These are phyloP conservation scores for Trichaptum fuscoviolaceum DNA, from an alignment of 768 basidiomycete genomes.

Conservation along the genomic window DNA sequence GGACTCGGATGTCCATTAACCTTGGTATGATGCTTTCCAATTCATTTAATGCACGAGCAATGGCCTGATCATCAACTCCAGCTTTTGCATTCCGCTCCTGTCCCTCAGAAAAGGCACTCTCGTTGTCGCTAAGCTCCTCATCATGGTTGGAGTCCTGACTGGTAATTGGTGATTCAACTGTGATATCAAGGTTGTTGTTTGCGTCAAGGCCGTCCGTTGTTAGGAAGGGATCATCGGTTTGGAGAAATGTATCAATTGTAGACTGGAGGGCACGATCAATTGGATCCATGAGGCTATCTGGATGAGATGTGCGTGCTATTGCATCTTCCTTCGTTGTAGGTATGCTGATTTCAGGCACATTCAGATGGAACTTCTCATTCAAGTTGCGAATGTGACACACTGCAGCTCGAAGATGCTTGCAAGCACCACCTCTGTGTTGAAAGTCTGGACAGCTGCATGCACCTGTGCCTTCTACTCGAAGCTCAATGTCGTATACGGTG, in stretches of 20 bases:
- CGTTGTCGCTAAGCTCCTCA: too few relatives aligned
- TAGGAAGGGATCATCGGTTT: neutral
- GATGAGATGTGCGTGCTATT: too few relatives aligned
- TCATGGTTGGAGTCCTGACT: too few relatives aligned
- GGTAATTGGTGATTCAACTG: neutral
- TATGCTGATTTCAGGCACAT: neutral
- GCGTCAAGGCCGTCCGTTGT: neutral
- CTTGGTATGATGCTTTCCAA: neutral
- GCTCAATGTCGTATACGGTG: neutral
- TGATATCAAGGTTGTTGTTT: neutral
- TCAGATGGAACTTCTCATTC: neutral
- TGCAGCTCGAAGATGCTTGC: constrained; percentile 1
- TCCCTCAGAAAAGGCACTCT: neutral
- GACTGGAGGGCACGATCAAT: neutral
- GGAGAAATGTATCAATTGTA: neutral
- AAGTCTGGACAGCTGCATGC: neutral
- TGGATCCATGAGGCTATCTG: neutral
- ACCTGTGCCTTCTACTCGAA: neutral
- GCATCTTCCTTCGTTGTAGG: neutral
- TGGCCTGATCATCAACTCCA: constrained; percentile 1
- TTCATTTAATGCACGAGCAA: neutral
- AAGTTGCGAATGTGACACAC: neutral
- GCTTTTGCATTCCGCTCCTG: neutral
- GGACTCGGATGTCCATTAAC: too few relatives aligned
- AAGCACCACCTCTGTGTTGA: neutral